phyloP scores from a whole-genome alignment of 164 flowering plant genomes.

The Vitis rotundifolia region DNA sequence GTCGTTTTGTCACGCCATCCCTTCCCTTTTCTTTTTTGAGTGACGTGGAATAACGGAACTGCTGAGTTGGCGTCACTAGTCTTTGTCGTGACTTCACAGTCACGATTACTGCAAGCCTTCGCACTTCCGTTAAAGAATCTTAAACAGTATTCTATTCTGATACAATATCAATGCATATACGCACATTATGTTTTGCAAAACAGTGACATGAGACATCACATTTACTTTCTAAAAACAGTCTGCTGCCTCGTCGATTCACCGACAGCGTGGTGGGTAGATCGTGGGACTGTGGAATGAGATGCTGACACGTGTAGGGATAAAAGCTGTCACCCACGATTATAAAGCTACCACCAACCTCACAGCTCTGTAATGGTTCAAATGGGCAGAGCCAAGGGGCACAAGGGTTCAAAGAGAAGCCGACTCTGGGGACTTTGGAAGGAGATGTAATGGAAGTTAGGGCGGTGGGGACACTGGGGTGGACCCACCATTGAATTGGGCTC shows the following conservation, averaged over 20 bases:
- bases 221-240: background rate
- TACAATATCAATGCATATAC: too few relatives aligned
- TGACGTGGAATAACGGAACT: background rate
- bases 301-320: background rate
- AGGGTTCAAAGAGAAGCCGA: too few relatives aligned
- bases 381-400: too few relatives aligned
- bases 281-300: background rate
- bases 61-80: background rate
- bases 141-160: background rate
- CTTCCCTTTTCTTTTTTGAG: background rate
- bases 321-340: background rate
- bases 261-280: background rate
- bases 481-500: too few relatives aligned
- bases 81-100: conserved; percentile 20
- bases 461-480: too few relatives aligned
- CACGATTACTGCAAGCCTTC: background rate
- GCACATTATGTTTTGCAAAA: too few relatives aligned
- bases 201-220: too few relatives aligned
- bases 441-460: too few relatives aligned
- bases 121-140: too few relatives aligned
- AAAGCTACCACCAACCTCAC: background rate
- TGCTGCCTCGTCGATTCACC: background rate
- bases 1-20: background rate
- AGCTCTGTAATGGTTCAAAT: too few relatives aligned
- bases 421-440: too few relatives aligned